A percentile compares a stretch with the other conserved stretches of the same genome.
phyloP scores from a whole-genome alignment of 495 filamentous ascomycete species.

The Daldinia loculata region DNA sequence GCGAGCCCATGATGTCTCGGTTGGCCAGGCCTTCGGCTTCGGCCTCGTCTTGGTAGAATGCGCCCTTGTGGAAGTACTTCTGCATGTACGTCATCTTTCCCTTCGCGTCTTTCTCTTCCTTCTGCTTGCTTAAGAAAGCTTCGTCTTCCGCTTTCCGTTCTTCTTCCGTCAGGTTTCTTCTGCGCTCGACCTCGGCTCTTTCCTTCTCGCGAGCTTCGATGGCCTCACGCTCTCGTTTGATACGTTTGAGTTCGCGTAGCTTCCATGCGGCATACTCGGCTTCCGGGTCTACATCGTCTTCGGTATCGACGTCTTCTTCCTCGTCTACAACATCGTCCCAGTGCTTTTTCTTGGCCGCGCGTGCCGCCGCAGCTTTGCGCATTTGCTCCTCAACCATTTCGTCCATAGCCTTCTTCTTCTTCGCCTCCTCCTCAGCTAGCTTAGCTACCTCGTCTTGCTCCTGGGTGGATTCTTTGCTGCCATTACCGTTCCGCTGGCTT shows the following conservation, averaged over 20 bases:
- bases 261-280: constrained; percentile 95
- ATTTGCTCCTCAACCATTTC: constrained; percentile 88
- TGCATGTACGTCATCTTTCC: constrained; percentile 93
- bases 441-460: constrained; percentile 45
- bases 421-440: constrained; percentile 59
- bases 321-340: constrained; percentile 89
- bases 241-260: constrained; percentile 84
- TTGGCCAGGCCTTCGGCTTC: constrained; percentile 75
- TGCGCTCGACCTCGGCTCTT: constrained; percentile 86
- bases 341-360: constrained; percentile 75
- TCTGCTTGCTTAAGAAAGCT: constrained; percentile 77
- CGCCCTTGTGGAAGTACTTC: constrained; percentile 96
- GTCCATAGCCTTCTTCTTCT: constrained; percentile 73
- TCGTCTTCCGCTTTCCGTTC: constrained; percentile 89
- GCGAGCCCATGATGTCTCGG: constrained; percentile 81
- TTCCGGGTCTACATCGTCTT: constrained; percentile 85
- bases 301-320: constrained; percentile 84
- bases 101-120: constrained; percentile 82
- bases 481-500: constrained; percentile 64
- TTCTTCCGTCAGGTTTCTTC: constrained; percentile 84
- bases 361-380: constrained; percentile 77
- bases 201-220: constrained; percentile 88
- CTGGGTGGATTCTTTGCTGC: constrained; percentile 28
- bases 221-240: constrained; percentile 83
- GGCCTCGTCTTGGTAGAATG: constrained; percentile 87